Conservation (phyloP, 2,329 filamentous ascomycete species). For the Verticillium nonalfalfae region DNA sequence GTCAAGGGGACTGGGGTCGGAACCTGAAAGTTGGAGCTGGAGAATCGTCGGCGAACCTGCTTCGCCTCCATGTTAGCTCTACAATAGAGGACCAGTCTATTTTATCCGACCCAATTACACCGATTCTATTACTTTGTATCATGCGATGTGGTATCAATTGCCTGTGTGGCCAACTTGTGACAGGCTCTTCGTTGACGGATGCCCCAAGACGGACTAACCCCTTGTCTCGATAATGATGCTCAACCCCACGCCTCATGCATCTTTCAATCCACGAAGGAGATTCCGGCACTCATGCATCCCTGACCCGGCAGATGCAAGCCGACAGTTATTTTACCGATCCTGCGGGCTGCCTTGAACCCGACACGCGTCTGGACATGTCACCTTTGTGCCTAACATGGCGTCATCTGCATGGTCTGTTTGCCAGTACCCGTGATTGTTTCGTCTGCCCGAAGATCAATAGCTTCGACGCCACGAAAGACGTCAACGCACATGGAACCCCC, state of each 20-base stretch:
- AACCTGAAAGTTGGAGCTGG: not conserved
- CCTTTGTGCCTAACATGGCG: conserved; percentile 12
- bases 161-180: not conserved
- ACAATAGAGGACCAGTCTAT: not conserved
- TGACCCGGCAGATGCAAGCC: not conserved
- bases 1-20: not conserved
- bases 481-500: not conserved
- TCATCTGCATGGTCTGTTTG: conserved; percentile 1
- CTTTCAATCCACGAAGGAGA: not conserved
- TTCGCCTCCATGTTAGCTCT: not conserved
- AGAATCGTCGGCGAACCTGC: not conserved
- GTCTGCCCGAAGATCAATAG: not conserved
- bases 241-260: not conserved
- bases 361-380: conserved; percentile 3
- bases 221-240: not conserved
- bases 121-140: not conserved
- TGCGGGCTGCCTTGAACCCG: not conserved
- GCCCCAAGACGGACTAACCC: not conserved
- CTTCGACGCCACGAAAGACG: not conserved
- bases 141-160: not conserved
- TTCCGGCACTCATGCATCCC: not conserved
- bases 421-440: not conserved
- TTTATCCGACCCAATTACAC: not conserved
- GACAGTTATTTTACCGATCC: not conserved
- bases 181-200: not conserved